Evolutionary conservation across 139 green algal genomes (phyloP).

Genomic region (Limnomonas spitsbergensis): DNA sequence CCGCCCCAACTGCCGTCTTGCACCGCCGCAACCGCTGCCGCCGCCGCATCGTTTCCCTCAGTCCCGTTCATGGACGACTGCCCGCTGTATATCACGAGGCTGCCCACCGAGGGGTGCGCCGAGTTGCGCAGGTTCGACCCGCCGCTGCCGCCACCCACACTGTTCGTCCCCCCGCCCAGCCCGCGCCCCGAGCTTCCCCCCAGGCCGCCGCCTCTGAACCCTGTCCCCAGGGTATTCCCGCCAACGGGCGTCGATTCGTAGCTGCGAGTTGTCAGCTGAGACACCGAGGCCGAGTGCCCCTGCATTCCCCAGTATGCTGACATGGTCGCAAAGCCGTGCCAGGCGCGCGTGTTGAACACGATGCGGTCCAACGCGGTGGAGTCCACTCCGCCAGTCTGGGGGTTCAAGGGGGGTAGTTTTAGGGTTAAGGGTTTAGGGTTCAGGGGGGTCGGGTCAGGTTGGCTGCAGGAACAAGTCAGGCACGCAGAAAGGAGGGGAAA

Average conservation of each 20-base stretch:
- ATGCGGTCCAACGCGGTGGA: constrained; percentile 66
- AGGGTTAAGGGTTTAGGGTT: too few relatives aligned
- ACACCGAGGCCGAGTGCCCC: not conserved
- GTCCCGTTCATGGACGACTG: not conserved
- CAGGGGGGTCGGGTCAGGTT: too few relatives aligned
- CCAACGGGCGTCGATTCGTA: not conserved
- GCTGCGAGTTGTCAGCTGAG: not conserved
- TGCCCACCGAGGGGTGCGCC: not conserved
- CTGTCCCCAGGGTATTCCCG: too few relatives aligned
- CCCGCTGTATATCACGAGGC: not conserved
- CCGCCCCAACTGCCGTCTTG: too few relatives aligned
- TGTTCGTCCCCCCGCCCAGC: too few relatives aligned
- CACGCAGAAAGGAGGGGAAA: too few relatives aligned
- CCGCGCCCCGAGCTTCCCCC: not conserved
- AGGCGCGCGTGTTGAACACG: constrained; percentile 60
- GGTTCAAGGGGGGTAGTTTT: not conserved
- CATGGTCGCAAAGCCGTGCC: constrained; percentile 3
- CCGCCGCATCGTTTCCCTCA: not conserved
- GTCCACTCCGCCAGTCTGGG: constrained; percentile 47
- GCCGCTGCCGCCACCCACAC: not conserved
- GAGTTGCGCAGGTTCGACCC: not conserved
- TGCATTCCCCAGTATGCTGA: not conserved
- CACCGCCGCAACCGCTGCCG: not conserved
- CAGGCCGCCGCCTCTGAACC: not conserved
- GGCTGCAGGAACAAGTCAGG: too few relatives aligned